phyloP scores from a whole-genome alignment of 495 filamentous ascomycete genomes.

The Xanthoparmelia taractica region DNA sequence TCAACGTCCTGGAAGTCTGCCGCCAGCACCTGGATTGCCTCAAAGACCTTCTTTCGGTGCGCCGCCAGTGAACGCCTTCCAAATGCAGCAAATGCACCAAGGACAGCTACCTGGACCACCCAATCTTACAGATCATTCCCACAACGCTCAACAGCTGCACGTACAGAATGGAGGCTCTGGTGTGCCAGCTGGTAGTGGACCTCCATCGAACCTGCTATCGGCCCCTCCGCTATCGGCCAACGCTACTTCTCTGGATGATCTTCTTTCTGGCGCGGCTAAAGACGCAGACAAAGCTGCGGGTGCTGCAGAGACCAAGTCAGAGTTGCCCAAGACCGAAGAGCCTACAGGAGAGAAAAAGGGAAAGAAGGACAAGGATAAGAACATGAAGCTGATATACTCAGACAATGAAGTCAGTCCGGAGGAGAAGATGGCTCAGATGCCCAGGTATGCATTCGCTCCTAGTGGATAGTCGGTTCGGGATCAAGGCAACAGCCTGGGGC shows the following conservation, averaged over 20 bases:
- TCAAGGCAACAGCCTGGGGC: constrained; percentile 28
- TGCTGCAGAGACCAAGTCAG: constrained; percentile 19
- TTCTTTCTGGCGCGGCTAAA: constrained; percentile 48
- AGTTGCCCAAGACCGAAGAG: constrained; percentile 28
- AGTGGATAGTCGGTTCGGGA: constrained; percentile 32
- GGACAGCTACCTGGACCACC: constrained; percentile 36
- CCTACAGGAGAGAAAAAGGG: constrained; percentile 54
- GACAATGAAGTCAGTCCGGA: constrained; percentile 75
- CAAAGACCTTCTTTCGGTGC: constrained; percentile 55
- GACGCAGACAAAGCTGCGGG: constrained; percentile 36
- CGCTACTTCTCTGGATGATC: constrained; percentile 54
- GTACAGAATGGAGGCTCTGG: background rate
- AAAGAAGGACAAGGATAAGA: constrained; percentile 64
- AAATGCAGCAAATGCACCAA: constrained; percentile 59
- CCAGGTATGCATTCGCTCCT: constrained; percentile 66
- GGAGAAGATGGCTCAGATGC: constrained; percentile 73
- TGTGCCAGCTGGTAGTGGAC: constrained; percentile 2
- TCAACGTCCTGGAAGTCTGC: constrained; percentile 44
- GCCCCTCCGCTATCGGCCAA: constrained; percentile 27
- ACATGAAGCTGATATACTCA: constrained; percentile 64
- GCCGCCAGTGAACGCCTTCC: constrained; percentile 48
- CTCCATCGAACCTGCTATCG: constrained; percentile 16
- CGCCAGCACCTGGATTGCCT: constrained; percentile 52
- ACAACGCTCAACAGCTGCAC: constrained; percentile 14
- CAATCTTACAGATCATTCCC: constrained; percentile 30